phyloP scores from a whole-genome alignment of 1,284 basidiomycete species.

The Puccinia brachypodii region DNA sequence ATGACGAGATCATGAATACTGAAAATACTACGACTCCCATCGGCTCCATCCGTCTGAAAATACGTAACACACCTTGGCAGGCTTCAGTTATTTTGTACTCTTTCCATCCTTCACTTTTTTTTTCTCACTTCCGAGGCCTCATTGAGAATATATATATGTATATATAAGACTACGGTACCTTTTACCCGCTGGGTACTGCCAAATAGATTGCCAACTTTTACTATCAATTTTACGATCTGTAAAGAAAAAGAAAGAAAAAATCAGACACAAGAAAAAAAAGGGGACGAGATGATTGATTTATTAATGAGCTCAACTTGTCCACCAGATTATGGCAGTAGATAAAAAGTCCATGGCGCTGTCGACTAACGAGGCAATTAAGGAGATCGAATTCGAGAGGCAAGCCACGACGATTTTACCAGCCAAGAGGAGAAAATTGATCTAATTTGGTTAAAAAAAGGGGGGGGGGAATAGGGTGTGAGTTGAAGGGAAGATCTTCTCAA shows the following conservation, averaged over 20 bases:
- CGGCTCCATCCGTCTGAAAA: slow-evolving; percentile 53
- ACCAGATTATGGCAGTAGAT: slow-evolving; percentile 58
- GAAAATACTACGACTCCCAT: slow-evolving; percentile 60
- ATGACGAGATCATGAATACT: slow-evolving; percentile 64
- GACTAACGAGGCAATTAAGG: slow-evolving; percentile 62
- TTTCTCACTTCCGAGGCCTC: neutral
- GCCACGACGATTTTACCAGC: slow-evolving; percentile 62
- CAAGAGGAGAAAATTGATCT: slow-evolving; percentile 56
- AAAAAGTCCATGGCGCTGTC: slow-evolving; percentile 64
- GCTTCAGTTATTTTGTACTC: slow-evolving; percentile 51
- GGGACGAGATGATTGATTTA: too few species aligned
- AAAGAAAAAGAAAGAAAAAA: neutral
- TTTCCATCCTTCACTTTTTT: neutral
- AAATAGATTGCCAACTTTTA: slow-evolving; percentile 43
- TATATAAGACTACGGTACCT: slow-evolving; percentile 50
- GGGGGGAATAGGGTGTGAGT: too few species aligned
- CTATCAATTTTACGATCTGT: slow-evolving; percentile 39
- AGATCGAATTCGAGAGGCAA: slow-evolving; percentile 63
- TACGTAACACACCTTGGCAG: neutral
- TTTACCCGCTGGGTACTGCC: slow-evolving; percentile 39
- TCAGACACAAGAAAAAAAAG: neutral
- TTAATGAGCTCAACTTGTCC: slow-evolving; percentile 50
- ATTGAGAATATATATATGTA: slow-evolving; percentile 9
- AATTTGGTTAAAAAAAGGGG: neutral
- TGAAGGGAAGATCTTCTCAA: too few species aligned